phyloP scores from a whole-genome alignment of 352 stramenopile species.

The Pythium angustatum region DNA sequence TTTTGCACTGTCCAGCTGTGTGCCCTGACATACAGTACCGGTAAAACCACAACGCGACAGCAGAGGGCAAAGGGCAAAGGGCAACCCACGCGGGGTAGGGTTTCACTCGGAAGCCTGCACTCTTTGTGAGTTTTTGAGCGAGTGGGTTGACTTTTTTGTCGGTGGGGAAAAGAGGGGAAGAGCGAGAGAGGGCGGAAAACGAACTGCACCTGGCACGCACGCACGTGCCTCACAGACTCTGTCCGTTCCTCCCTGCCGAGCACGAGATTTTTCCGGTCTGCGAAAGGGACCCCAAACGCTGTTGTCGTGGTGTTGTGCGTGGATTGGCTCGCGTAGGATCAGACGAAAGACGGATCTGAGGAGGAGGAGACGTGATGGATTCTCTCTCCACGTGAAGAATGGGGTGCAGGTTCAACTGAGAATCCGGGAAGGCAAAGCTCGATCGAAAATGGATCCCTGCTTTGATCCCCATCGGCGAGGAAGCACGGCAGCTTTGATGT shows the following conservation, averaged over 20 bases:
- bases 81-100: constrained; percentile 19
- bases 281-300: constrained; percentile 12
- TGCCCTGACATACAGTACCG: constrained; percentile 2
- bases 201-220: constrained; percentile 9
- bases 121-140: constrained; percentile 10
- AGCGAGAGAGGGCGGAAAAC: constrained; percentile 9
- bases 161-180: constrained; percentile 8
- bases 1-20: constrained; percentile 20
- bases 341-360: constrained; percentile 22
- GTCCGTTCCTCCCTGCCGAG: constrained; percentile 2
- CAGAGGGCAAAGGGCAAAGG: constrained; percentile 8
- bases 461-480: neutral
- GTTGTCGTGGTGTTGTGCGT: constrained; percentile 29
- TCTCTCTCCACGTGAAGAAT: constrained; percentile 7
- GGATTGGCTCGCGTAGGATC: constrained; percentile 24
- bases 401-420: constrained; percentile 22
- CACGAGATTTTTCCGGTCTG: constrained; percentile 34
- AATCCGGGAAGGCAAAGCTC: constrained; percentile 5
- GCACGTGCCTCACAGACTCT: constrained; percentile 29
- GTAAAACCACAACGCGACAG: constrained; percentile 19
- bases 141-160: constrained; percentile 18
- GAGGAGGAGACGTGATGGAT: constrained; percentile 19
- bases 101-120: constrained; percentile 1
- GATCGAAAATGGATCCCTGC: neutral
- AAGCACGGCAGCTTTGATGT: neutral